These are phyloP conservation scores for Pyropia haitanensis DNA, from an alignment of 23 red algal species.

Conservation along the genomic window DNA sequence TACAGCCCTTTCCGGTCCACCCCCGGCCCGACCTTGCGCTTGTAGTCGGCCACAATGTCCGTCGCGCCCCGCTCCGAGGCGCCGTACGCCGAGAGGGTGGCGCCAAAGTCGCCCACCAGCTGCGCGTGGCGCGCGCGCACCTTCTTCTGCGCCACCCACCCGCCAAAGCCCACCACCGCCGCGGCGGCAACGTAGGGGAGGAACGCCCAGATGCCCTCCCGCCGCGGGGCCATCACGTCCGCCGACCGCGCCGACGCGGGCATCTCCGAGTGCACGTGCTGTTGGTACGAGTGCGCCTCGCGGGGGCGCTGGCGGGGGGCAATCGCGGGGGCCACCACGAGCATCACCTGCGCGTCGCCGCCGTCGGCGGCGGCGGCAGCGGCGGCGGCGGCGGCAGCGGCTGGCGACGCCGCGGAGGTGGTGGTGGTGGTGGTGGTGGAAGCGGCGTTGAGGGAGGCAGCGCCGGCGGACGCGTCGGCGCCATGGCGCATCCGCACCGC, in stretches of 20 bases:
- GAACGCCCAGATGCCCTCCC: conserved; percentile 30
- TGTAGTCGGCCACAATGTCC: background rate
- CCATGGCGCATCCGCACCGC: too few species aligned
- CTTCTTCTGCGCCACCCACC: conserved; percentile 44
- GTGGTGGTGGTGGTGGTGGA: too few species aligned
- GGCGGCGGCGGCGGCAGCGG: too few species aligned
- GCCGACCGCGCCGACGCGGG: conserved; percentile 33
- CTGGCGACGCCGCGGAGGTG: too few species aligned
- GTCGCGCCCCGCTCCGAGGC: too few species aligned
- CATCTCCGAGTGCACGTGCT: conserved; percentile 32
- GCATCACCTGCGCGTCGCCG: too few species aligned
- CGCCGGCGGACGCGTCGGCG: too few species aligned
- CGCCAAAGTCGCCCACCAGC: conserved; percentile 5
- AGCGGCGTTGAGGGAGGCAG: too few species aligned
- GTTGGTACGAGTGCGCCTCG: background rate
- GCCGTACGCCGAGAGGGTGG: too few species aligned
- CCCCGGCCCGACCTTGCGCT: conserved; percentile 11
- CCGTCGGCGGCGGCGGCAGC: too few species aligned
- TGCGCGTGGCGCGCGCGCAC: conserved; percentile 33
- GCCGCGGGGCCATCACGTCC: conserved; percentile 56
- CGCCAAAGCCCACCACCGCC: conserved; percentile 26
- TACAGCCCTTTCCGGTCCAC: background rate
- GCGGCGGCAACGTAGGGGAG: conserved; percentile 50
- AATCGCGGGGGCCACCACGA: too few species aligned
- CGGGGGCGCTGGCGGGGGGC: too few species aligned